Conservation (phyloP, 257 asterid species). For the Linaria vulgaris region DNA sequence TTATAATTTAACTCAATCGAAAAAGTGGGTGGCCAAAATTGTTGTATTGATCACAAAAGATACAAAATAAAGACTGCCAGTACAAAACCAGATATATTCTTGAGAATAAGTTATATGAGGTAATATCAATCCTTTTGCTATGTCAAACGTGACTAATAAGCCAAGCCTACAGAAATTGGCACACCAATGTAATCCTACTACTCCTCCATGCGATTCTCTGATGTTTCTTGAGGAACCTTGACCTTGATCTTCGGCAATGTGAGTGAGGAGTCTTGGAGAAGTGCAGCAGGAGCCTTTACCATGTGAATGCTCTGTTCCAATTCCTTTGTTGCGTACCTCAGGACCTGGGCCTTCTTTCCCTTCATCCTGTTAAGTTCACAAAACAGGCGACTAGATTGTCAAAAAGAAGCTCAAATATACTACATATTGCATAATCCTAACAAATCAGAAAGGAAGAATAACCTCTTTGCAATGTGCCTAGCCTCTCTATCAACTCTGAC, state of each 20-base stretch:
- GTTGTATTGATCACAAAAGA: too few relatives aligned
- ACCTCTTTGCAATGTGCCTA: constrained; percentile 60
- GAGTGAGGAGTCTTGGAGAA: constrained; percentile 44
- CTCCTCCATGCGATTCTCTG: constrained; percentile 43
- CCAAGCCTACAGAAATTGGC: background rate
- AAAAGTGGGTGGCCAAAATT: too few relatives aligned
- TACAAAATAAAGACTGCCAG: too few relatives aligned
- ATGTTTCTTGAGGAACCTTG: constrained; percentile 26
- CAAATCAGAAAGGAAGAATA: constrained; percentile 8
- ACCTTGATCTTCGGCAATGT: constrained; percentile 48
- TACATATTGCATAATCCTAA: background rate
- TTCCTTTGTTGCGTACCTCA: constrained; percentile 46
- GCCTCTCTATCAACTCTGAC: constrained; percentile 70
- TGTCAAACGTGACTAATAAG: background rate
- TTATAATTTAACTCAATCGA: too few relatives aligned
- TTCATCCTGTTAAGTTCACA: constrained; percentile 52
- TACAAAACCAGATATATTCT: background rate
- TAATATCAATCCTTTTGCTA: background rate
- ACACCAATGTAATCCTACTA: constrained; percentile 24
- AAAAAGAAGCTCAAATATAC: background rate
- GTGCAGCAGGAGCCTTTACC: constrained; percentile 59
- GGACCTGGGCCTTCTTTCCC: constrained; percentile 52
- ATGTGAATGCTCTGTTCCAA: constrained; percentile 53
- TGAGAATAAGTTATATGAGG: background rate
- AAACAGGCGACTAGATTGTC: constrained; percentile 2